Evolutionary conservation across 345 rosid species (phyloP), one percentile per base, ranked within the genome.

Genomic region (Dipteronia dyeriana): DNA sequence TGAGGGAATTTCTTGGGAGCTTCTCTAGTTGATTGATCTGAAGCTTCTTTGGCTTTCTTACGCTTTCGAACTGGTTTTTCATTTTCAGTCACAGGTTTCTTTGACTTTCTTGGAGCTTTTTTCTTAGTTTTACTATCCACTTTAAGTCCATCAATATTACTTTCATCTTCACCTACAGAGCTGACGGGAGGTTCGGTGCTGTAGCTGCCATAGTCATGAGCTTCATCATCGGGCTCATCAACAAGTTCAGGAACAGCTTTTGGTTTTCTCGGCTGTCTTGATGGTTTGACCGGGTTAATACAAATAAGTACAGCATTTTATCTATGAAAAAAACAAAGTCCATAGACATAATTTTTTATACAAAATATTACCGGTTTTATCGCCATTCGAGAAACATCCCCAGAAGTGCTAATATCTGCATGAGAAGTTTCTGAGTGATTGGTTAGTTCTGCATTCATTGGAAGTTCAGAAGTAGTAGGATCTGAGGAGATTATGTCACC

Each of bases 1-100:
- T 91, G 97, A 63, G 93, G 78, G 78, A 95, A 93, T 78, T 90
- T 95, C 86, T 89, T 87, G 51, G 76, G 76, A 20, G 85, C 85
- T 61, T 84, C 77, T 71, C 91, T 76, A 3, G 66, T 79, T 47
- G 85, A 75, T 39, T 86, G 72, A 76, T 79, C 90, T 20, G 83
- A 51, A 69, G 84, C 78, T 66, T 82, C 86, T 26, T 66, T 64
- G 56, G 76, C 81, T 59, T 71, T 86, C 78, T 81, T 84, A 45
- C 84, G 77, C 85, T 87, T 88, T 65, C 70, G 79, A 76, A 51
- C 83, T 10, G 78, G 68, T 67, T 77, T 85, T 76, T 81, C 88
- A 66, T 74, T 81, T 70, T 78, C 77, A 25, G 67, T 39, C 5
- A 43, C 82, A 3, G 80, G 76, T 84, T 78, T 81, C 79, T 84